Evolutionary conservation across 805 yeast species (phyloP).

Genomic region (Wickerhamiella australiensis): DNA sequence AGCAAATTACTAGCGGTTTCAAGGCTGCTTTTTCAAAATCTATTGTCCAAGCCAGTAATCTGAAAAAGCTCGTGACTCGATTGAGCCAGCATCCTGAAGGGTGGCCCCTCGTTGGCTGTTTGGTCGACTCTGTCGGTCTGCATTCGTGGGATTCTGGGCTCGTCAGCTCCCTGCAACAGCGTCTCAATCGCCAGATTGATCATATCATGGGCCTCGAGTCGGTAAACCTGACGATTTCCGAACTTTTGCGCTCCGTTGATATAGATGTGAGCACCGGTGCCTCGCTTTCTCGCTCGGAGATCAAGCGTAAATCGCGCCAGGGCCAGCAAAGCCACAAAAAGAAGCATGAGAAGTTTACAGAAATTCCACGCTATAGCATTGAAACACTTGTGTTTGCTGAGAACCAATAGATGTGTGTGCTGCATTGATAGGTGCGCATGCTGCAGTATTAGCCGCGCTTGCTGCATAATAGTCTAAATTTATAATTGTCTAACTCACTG

Average conservation of each 20-base stretch:
- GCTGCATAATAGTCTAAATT: too few species aligned
- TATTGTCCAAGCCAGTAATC: constrained; percentile 13
- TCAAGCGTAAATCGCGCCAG: constrained; percentile 21
- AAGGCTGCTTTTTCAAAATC: constrained; percentile 21
- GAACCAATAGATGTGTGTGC: background rate
- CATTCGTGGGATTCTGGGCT: constrained; percentile 49
- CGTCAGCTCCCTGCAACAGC: constrained; percentile 34
- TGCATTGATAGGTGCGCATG: too few species aligned
- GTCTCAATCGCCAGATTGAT: constrained; percentile 39
- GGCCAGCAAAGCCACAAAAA: constrained; percentile 7
- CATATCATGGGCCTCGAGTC: constrained; percentile 23
- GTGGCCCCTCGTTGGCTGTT: constrained; percentile 48
- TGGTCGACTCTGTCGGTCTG: constrained; percentile 63
- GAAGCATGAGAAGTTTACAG: background rate
- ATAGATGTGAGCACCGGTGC: constrained; percentile 16
- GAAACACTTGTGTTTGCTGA: constrained; percentile 23
- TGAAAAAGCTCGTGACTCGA: constrained; percentile 31
- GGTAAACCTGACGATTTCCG: constrained; percentile 22
- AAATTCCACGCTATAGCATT: constrained; percentile 26
- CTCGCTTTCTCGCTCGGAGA: constrained; percentile 18
- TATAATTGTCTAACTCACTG: too few species aligned
- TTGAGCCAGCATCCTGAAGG: constrained; percentile 40
- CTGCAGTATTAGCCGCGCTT: too few species aligned
- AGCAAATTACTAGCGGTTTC: constrained; percentile 25
- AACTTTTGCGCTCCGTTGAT: constrained; percentile 22